phyloP scores from a whole-genome alignment of 495 filamentous ascomycete species.

The Penicillium herquei region DNA sequence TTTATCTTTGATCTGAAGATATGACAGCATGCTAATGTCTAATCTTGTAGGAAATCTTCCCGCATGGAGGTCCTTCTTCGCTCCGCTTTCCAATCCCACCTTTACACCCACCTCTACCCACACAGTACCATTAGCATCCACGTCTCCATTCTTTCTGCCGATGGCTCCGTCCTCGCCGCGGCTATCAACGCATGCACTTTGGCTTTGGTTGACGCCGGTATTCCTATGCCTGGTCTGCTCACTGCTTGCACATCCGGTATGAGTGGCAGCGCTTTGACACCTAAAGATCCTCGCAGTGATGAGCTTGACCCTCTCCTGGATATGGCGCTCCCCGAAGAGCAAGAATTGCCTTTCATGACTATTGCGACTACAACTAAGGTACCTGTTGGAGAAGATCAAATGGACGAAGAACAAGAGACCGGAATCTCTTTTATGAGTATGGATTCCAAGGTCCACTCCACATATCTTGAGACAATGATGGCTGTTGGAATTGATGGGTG shows the following conservation, averaged over 20 bases:
- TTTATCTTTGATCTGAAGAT: too few relatives aligned
- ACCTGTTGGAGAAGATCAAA: conserved; percentile 35
- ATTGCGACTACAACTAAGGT: conserved; percentile 69
- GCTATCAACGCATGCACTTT: conserved; percentile 91
- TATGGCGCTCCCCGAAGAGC: conserved; percentile 80
- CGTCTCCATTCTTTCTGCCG: conserved; percentile 83
- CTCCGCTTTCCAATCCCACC: conserved; percentile 65
- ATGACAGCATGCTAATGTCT: conserved; percentile 14
- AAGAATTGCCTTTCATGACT: conserved; percentile 85
- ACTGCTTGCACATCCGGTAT: conserved; percentile 84
- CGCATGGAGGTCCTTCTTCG: conserved; percentile 78
- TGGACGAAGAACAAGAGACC: conserved; percentile 52
- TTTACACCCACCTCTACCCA: conserved; percentile 86
- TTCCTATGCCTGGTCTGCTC: conserved; percentile 91
- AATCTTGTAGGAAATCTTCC: conserved; percentile 60
- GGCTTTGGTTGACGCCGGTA: conserved; percentile 88
- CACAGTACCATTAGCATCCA: conserved; percentile 80
- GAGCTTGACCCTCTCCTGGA: conserved; percentile 86
- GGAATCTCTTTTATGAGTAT: conserved; percentile 76
- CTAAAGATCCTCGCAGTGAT: conserved; percentile 55
- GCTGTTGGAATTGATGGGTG: conserved; percentile 91
- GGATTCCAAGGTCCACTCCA: conserved; percentile 77
- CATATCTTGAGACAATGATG: conserved; percentile 84
- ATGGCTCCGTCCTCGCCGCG: conserved; percentile 86
- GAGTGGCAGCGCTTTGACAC: conserved; percentile 58